Conservation (phyloP, 768 basidiomycete species). For the Amanita subjunquillea region DNA sequence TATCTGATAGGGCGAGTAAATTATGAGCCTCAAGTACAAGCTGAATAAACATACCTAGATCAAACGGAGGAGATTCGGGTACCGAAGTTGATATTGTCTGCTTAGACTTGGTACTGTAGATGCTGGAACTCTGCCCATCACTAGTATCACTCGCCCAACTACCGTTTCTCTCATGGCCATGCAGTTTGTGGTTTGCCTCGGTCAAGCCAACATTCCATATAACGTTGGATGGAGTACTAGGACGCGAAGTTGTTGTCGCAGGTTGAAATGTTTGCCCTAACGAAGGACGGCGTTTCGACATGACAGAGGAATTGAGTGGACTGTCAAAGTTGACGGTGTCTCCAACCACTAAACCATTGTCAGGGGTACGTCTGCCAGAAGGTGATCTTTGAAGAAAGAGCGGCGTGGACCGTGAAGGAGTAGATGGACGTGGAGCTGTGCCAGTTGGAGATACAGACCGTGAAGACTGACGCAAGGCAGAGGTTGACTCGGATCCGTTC, state of each 20-base stretch:
- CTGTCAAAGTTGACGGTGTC: conserved; percentile 34
- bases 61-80: conserved; percentile 48
- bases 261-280: conserved; percentile 52
- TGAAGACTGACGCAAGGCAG: conserved; percentile 34
- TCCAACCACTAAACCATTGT: conserved; percentile 28
- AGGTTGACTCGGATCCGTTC: conserved; percentile 40
- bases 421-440: conserved; percentile 28
- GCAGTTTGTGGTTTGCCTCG: conserved; percentile 17
- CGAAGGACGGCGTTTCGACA: conserved; percentile 53
- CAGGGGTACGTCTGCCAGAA: conserved; percentile 60
- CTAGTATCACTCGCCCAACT: conserved; percentile 42
- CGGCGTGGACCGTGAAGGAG: conserved; percentile 23
- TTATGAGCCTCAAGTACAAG: not conserved
- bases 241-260: conserved; percentile 51
- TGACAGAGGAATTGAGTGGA: conserved; percentile 39
- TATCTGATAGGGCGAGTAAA: conserved; percentile 38
- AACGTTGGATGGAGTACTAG: conserved; percentile 62
- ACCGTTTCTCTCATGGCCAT: conserved; percentile 43
- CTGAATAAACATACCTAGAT: conserved; percentile 15
- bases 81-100: conserved; percentile 45
- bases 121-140: conserved; percentile 1
- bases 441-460: conserved; percentile 33
- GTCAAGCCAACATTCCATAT: conserved; percentile 44
- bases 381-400: conserved; percentile 50
- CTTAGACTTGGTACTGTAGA: not conserved